Conservation (phyloP, 805 yeast genomes). For the Kodamaea kakaduensis region DNA sequence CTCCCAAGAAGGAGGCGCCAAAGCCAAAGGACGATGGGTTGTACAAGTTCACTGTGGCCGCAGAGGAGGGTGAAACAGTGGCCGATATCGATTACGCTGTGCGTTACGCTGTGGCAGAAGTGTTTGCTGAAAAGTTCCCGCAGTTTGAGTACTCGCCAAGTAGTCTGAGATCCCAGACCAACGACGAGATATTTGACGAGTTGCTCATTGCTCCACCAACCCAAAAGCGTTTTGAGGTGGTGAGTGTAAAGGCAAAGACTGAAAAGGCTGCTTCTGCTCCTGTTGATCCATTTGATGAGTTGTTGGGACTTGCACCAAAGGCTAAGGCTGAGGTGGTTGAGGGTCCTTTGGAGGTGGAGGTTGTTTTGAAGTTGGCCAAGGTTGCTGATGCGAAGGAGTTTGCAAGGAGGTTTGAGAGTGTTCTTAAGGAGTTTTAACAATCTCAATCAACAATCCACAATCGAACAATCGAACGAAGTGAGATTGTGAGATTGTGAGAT, state of each 20-base stretch:
- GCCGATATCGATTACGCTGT: slow-evolving; percentile 8
- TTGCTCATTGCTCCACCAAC: slow-evolving; percentile 35
- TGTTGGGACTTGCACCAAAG: slow-evolving; percentile 28
- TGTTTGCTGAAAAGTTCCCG: slow-evolving; percentile 35
- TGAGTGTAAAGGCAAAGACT: slow-evolving; percentile 14
- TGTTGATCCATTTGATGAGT: slow-evolving; percentile 27
- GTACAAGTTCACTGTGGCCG: slow-evolving; percentile 18
- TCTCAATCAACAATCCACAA: no score
- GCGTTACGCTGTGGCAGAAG: slow-evolving; percentile 21
- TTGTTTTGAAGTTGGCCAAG: slow-evolving; percentile 32
- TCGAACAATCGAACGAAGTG: neutral
- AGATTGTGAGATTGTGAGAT: neutral
- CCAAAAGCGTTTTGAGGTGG: slow-evolving; percentile 33
- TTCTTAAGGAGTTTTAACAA: slow-evolving; percentile 3
- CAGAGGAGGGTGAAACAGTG: slow-evolving; percentile 6
- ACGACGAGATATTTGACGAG: slow-evolving; percentile 35
- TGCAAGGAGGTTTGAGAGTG: slow-evolving; percentile 31
- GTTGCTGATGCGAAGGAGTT: slow-evolving; percentile 34
- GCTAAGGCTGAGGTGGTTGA: neutral
- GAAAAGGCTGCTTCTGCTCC: slow-evolving; percentile 2
- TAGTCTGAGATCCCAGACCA: slow-evolving; percentile 5
- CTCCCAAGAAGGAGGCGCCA: slow-evolving; percentile 10
- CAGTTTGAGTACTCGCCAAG: slow-evolving; percentile 32
- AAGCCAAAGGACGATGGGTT: slow-evolving; percentile 10
- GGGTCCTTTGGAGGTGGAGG: slow-evolving; percentile 19